A percentile compares a stretch with the other conserved stretches of the same genome.
Conservation (phyloP, 495 filamentous ascomycete species). For the Penicillium samsonianum region DNA sequence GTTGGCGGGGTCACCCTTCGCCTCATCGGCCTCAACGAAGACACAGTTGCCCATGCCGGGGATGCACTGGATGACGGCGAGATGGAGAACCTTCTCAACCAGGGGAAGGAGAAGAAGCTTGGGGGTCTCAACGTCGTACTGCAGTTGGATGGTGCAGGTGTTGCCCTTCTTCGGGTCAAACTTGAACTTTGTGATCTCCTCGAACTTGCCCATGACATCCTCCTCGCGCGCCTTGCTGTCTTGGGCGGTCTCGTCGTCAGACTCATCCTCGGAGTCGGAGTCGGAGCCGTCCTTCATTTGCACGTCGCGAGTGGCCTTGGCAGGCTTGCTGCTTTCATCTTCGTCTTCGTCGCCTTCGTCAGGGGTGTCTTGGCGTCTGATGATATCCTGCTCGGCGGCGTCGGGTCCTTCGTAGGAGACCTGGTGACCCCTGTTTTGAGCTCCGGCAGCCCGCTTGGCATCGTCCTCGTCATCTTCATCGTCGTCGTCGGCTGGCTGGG, state of each 20-base stretch:
- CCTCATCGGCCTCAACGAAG: constrained; percentile 64
- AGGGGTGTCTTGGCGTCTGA: constrained; percentile 44
- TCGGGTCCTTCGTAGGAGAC: constrained; percentile 90
- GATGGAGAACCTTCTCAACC: constrained; percentile 73
- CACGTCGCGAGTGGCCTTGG: constrained; percentile 23
- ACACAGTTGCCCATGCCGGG: constrained; percentile 70
- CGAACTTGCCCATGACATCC: constrained; percentile 64
- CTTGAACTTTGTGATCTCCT: constrained; percentile 70
- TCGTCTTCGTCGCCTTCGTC: constrained; percentile 47
- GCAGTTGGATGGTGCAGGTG: constrained; percentile 77
- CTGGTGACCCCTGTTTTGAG: constrained; percentile 71
- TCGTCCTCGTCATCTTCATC: constrained; percentile 82
- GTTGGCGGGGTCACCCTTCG: constrained; percentile 53
- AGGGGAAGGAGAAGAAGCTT: constrained; percentile 92
- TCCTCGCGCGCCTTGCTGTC: constrained; percentile 58
- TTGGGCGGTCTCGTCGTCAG: constrained; percentile 43
- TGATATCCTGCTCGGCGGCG: constrained; percentile 80
- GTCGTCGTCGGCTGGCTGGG: constrained; percentile 68
- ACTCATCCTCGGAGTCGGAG: constrained; percentile 26
- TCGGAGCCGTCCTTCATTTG: constrained; percentile 40
- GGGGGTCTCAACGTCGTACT: constrained; percentile 77
- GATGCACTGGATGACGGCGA: constrained; percentile 85
- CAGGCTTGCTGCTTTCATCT: constrained; percentile 30
- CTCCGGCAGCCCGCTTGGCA: constrained; percentile 76
- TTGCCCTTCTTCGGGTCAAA: constrained; percentile 75